Evolutionary conservation across 108 stramenopile genomes (phyloP).

Genomic region (Cyclotella kingstonii): DNA sequence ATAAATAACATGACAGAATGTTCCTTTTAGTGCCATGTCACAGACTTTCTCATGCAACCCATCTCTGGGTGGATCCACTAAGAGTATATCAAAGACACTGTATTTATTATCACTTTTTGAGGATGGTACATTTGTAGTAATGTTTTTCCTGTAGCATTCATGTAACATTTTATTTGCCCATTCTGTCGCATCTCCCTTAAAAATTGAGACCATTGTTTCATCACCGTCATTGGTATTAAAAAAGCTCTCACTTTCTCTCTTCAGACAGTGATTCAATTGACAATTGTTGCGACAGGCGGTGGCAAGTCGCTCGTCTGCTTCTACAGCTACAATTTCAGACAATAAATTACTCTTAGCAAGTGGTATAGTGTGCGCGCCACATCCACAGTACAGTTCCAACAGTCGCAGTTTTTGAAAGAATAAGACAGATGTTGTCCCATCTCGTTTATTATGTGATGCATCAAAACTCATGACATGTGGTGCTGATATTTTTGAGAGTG

Average conservation of each 20-base stretch:
- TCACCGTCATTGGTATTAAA: not conserved
- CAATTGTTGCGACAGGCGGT: slow-evolving; percentile 57
- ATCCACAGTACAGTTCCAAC: slow-evolving; percentile 80
- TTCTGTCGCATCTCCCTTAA: slow-evolving; percentile 58
- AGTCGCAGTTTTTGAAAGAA: slow-evolving; percentile 11
- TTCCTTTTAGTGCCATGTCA: slow-evolving; percentile 57
- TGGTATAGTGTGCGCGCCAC: slow-evolving; percentile 81
- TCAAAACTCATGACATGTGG: slow-evolving; percentile 5
- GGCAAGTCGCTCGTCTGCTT: slow-evolving; percentile 67
- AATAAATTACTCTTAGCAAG: slow-evolving; percentile 52
- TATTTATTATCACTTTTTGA: not conserved
- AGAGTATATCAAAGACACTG: slow-evolving; percentile 52
- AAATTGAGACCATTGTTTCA: slow-evolving; percentile 26
- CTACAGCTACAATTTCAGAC: slow-evolving; percentile 54
- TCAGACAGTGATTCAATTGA: slow-evolving; percentile 44
- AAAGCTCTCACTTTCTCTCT: slow-evolving; percentile 14
- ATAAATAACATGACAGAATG: slow-evolving; percentile 59
- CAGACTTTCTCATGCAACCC: slow-evolving; percentile 61
- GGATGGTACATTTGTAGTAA: not conserved
- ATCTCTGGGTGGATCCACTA: slow-evolving; percentile 74
- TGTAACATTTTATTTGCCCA: slow-evolving; percentile 48
- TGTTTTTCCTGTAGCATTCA: slow-evolving; percentile 7
- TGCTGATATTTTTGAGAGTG: slow-evolving; percentile 25
- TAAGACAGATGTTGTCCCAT: too few species aligned
- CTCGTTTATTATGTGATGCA: not conserved